Percentiles rank a stretch among this genome's conserved stretches.
Evolutionary conservation across 495 filamentous ascomycete genomes (phyloP).

Genomic region (Clohesyomyces aquaticus): DNA sequence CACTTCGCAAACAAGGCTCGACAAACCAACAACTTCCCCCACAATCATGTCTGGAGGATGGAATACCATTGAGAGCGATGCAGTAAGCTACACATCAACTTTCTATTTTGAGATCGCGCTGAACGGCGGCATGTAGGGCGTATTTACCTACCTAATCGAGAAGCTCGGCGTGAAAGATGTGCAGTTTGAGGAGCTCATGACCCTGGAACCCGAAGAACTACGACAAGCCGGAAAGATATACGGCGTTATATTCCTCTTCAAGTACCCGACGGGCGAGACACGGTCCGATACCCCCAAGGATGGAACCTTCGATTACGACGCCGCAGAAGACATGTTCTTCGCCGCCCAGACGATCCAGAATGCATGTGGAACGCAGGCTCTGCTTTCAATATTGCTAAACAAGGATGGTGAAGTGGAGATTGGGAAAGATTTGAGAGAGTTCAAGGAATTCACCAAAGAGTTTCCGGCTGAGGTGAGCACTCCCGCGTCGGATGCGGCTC

Average conservation of each 20-base stretch:
- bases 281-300: slow-evolving; percentile 66
- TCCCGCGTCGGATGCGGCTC: too few species aligned
- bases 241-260: slow-evolving; percentile 99
- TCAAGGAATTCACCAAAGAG: slow-evolving; percentile 87
- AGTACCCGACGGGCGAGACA: slow-evolving; percentile 80
- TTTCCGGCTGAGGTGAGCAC: slow-evolving; percentile 74
- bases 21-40: slow-evolving; percentile 6
- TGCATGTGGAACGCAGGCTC: slow-evolving; percentile 95
- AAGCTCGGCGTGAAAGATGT: slow-evolving; percentile 89
- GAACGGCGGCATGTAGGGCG: slow-evolving; percentile 62
- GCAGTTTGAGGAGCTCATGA: slow-evolving; percentile 95
- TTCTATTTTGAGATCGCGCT: slow-evolving; percentile 5
- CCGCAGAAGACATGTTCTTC: slow-evolving; percentile 83
- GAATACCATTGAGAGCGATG: slow-evolving; percentile 90
- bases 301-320: slow-evolving; percentile 75
- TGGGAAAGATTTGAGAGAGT: slow-evolving; percentile 71
- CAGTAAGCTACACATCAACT: slow-evolving; percentile 59
- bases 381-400: slow-evolving; percentile 91
- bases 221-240: slow-evolving; percentile 78
- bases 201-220: slow-evolving; percentile 80
- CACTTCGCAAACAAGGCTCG: slow-evolving; percentile 17
- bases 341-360: slow-evolving; percentile 98
- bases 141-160: slow-evolving; percentile 94
- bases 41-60: slow-evolving; percentile 59
- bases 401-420: slow-evolving; percentile 64